Base-by-base conservation (phyloP, 2,329 filamentous ascomycete species). In the Fusarium musae region DNA sequence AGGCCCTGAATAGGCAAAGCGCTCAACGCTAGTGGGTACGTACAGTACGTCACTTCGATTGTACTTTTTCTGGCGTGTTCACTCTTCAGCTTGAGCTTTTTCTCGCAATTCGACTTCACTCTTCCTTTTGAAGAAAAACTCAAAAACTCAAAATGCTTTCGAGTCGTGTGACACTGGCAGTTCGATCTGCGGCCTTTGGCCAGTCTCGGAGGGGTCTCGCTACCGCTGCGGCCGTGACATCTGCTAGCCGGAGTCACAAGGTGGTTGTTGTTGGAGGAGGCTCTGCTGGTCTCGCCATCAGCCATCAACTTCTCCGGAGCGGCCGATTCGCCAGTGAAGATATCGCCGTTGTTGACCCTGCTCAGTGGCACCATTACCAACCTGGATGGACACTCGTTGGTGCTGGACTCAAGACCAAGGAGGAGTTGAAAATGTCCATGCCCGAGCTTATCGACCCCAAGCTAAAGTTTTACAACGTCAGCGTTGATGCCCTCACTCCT, bases 361-460 rank as follows among this genome's bases (percentile, higher is more conserved):
- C 90, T 2, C 78, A 82, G 72, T 90, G 86, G 84, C 90, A 93
- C 77, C 85, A 93, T 81, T 93, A 92, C 78, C 91, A 93, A 79
- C 90, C 91, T 2, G 91, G 91, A 60, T 93, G 90, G 90, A 93
- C 91, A 4, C 84, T 93, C 2, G 91, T 92, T 5, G 91, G 90
- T 47, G 90, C 88, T 43, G 91, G 91, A 7, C 84, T 93, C 43
- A 92, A 92, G 80, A 86, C 83, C 52, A 90, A 90, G 77, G 83
- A 91, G 70, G 86, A 91, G 30, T 81, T 92, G 63, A 85, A 86
- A 52, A 80, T 82, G 63, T 87, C 86, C 2, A 78, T 92, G 43
- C 75, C 82, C 9, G 81, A 81, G 53, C 78, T 92, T 54, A 80
- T 92, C 12, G 86, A 91, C 73, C 79, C 87, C n/a, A 90, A 90